Base-by-base conservation (phyloP, 164 flowering plant species). In the Vitis cinerea region DNA sequence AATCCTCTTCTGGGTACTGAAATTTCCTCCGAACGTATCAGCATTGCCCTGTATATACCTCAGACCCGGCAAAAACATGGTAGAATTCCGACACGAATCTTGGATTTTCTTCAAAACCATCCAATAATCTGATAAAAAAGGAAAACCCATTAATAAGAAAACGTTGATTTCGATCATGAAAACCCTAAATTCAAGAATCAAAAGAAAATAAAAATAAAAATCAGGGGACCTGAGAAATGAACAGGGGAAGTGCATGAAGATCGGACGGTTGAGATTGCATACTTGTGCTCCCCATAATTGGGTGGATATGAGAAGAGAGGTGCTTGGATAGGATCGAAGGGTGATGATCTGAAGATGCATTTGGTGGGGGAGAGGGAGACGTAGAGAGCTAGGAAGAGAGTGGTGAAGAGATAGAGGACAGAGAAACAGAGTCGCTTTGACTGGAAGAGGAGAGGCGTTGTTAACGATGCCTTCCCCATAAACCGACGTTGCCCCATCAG, bases 201-300 rank as follows among this genome's bases (percentile, higher is more conserved):
- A 63, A 51, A 30, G 64, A 3, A 30, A 19, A 51, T 23, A 13
- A 44, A 9, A 44, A 57, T 47, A 0, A 30, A 48, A 62, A 50
- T 10, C 8, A 27, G 10, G 1, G 1, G 67, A 94, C 97, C 97
- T 71, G 96, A 82, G 88, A 91, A 92, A 63, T 31, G 79, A 61
- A 93, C 81, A 73, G 94, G 94, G 83, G 91, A 85, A 61, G 66
- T 66, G 83, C 99, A 95, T 15, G 94, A 80, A 23, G 95, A 81
- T 68, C 87, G 91, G 50, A 67, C 68, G 14, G 94, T 87, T 16
- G 96, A 89, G 75, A 93, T 49, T 8, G 92, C 89, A 68, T 95
- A 81, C 62, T 95, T 95, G 85, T 87, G 96, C 63, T 87, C 90
- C 0, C 98, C 97, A 71, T 95, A 95, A 55, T 89, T 82, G 14